Conservation (phyloP, 2,329 filamentous ascomycete species). For the Trichoderma oligosporum region DNA sequence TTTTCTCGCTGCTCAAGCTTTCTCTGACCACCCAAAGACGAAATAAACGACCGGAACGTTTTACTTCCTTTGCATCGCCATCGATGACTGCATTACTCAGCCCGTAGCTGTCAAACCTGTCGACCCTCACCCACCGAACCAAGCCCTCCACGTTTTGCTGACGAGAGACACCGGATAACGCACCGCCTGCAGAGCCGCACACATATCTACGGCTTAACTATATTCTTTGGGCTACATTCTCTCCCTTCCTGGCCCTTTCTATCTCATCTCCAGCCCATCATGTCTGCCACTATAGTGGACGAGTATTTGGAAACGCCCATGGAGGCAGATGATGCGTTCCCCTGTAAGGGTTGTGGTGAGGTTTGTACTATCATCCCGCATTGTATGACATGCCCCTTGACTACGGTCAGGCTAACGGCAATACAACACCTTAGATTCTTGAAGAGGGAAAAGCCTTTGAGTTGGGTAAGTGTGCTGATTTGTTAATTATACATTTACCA, state of each 20-base stretch:
- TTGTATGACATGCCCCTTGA: neutral
- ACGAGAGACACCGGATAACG: conserved; percentile 11
- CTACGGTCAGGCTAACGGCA: conserved; percentile 7
- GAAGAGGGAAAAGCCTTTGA: conserved; percentile 99
- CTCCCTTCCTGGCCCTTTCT: neutral
- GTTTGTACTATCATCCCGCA: conserved; percentile 47
- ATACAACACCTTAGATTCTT: conserved; percentile 64
- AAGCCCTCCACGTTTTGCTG: conserved; percentile 5
- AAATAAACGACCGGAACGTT: neutral
- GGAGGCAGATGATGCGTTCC: conserved; percentile 79
- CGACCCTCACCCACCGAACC: neutral
- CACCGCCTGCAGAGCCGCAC: neutral
- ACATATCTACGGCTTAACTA: conserved; percentile 4
- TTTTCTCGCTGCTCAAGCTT: neutral
- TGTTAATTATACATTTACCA: neutral
- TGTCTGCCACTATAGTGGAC: conserved; percentile 50
- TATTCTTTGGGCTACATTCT: conserved; percentile 6
- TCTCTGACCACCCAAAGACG: neutral
- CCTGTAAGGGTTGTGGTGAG: conserved; percentile 91
- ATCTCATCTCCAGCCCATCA: conserved; percentile 26
- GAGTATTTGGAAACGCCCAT: conserved; percentile 62
- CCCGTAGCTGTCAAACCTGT: conserved; percentile 10
- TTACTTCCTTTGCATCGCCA: conserved; percentile 9
- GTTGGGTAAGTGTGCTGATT: conserved; percentile 60
- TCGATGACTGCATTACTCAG: conserved; percentile 16